Percentiles rank a stretch among this genome's conserved stretches.
Evolutionary conservation across 2,329 filamentous ascomycete genomes (phyloP).

Genomic region (Aspergillus felis): DNA sequence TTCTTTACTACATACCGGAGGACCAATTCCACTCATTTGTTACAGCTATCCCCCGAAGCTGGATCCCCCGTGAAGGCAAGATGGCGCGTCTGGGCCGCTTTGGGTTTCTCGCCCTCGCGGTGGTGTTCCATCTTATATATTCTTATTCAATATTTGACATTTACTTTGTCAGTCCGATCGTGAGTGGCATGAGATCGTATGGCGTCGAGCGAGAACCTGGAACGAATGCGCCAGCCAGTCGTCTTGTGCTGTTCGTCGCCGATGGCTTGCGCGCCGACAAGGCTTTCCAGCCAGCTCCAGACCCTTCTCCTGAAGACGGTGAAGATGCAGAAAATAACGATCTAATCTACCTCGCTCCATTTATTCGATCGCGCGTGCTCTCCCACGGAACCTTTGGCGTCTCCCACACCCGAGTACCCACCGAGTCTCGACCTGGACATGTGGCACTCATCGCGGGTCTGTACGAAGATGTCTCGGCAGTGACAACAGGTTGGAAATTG

Average conservation of each 20-base stretch:
- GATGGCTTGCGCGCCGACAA: conserved; percentile 97
- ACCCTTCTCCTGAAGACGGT: conserved; percentile 62
- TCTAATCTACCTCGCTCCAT: conserved; percentile 81
- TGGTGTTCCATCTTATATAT: conserved; percentile 91
- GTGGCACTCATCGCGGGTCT: conserved; percentile 94
- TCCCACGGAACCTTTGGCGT: conserved; percentile 93
- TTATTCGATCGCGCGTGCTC: conserved; percentile 81
- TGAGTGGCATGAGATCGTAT: conserved; percentile 88
- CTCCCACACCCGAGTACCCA: conserved; percentile 93
- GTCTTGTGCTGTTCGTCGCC: conserved; percentile 92
- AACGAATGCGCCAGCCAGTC: conserved; percentile 73
- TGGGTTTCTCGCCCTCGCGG: conserved; percentile 80
- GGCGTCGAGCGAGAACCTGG: conserved; percentile 58
- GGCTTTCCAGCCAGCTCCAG: conserved; percentile 87
- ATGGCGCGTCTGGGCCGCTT: conserved; percentile 62
- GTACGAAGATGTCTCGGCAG: conserved; percentile 96
- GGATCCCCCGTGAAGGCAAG: conserved; percentile 9
- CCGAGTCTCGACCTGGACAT: conserved; percentile 92
- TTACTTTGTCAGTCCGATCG: conserved; percentile 97
- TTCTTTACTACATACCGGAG: conserved; percentile 5
- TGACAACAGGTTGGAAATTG: conserved; percentile 96
- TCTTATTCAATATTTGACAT: conserved; percentile 97
- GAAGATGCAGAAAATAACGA: conserved; percentile 23
- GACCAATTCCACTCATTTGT: neutral
- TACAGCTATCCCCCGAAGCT: neutral